Conservation (phyloP, 306 rosid species). For the Sesbania bispinosa region DNA sequence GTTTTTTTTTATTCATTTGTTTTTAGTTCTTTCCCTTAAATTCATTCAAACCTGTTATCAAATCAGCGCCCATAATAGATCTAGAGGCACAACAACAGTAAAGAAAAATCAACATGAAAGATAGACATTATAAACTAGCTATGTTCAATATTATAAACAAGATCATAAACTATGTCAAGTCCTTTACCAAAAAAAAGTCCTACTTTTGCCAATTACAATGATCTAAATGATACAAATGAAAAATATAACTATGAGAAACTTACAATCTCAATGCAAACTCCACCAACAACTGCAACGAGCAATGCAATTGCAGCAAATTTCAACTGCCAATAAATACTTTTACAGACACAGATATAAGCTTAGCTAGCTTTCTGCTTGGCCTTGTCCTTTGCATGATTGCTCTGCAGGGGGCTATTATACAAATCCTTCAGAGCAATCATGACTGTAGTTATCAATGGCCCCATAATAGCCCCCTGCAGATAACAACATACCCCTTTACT, state of each 20-base stretch:
- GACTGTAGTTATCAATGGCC: constrained; percentile 93
- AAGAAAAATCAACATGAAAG: no score
- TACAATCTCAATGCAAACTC: constrained; percentile 24
- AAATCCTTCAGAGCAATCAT: constrained; percentile 89
- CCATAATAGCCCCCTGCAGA: constrained; percentile 96
- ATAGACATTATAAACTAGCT: no score
- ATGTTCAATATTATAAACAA: no score
- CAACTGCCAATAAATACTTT: constrained; percentile 27
- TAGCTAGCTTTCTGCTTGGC: constrained; percentile 42
- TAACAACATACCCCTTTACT: constrained; percentile 8
- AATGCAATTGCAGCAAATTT: constrained; percentile 32
- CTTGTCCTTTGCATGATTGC: no score
- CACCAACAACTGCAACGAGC: constrained; percentile 23
- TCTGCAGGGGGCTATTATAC: constrained; percentile 57
- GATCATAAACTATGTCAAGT: no score
- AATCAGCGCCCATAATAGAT: no score
- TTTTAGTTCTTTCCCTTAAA: no score
- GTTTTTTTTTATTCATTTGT: no score
- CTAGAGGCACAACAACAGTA: no score
- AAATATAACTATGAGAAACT: constrained; percentile 15
- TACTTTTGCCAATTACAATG: neutral
- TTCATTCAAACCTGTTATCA: no score
- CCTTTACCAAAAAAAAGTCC: neutral
- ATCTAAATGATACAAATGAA: constrained; percentile 24
- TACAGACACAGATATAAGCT: constrained; percentile 18